Evolutionary conservation across 495 filamentous ascomycete genomes (phyloP).

Genomic region (Tuber borchii): DNA sequence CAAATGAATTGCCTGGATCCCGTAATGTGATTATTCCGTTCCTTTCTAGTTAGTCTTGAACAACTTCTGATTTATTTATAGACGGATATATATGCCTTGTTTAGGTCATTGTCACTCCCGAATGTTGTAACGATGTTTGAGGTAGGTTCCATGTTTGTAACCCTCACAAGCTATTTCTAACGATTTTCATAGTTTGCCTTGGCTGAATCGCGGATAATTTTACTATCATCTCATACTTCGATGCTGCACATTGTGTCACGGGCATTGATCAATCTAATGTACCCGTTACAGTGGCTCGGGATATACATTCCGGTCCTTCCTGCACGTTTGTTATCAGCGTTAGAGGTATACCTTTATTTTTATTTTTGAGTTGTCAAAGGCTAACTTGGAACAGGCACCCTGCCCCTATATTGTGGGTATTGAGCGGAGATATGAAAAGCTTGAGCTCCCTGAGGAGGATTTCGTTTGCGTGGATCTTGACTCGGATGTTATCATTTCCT

Average conservation of each 20-base stretch:
- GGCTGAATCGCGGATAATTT: conserved; percentile 89
- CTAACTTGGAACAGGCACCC: conserved; percentile 52
- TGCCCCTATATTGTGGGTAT: conserved; percentile 97
- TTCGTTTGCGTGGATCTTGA: conserved; percentile 93
- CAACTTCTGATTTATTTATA: conserved; percentile 40
- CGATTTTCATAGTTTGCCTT: conserved; percentile 58
- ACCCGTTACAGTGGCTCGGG: conserved; percentile 84
- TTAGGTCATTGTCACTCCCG: conserved; percentile 76
- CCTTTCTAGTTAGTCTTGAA: background rate
- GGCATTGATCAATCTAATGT: conserved; percentile 74
- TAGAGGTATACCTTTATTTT: conserved; percentile 50
- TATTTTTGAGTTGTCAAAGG: conserved; percentile 9
- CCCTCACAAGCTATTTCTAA: conserved; percentile 5
- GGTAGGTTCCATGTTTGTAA: conserved; percentile 37
- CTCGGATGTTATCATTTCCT: conserved; percentile 77
- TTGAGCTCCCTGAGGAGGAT: conserved; percentile 91
- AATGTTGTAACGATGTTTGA: conserved; percentile 92
- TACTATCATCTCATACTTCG: conserved; percentile 87
- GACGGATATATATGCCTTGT: conserved; percentile 89
- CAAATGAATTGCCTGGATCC: conserved; percentile 88
- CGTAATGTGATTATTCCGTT: conserved; percentile 53
- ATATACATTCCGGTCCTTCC: conserved; percentile 91
- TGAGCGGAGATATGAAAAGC: conserved; percentile 83
- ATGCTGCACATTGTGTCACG: conserved; percentile 91
- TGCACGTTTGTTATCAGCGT: conserved; percentile 74